Evolutionary conservation across 2,329 filamentous ascomycete genomes (phyloP), one percentile per base, ranked within the genome.

Genomic region (Fusarium sp.): DNA sequence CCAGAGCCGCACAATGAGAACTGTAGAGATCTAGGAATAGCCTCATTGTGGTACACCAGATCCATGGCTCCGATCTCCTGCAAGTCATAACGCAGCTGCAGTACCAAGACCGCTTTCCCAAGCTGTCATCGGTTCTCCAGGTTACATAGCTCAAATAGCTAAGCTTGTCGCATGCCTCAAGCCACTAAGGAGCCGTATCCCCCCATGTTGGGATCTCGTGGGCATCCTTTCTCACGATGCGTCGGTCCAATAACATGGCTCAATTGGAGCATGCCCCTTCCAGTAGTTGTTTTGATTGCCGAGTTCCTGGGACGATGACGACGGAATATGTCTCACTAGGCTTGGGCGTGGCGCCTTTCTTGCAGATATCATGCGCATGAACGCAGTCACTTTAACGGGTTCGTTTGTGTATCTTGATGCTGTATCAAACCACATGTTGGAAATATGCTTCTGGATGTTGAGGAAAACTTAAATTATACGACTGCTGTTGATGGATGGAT

Each of bases 201-300:
- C 33, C 32, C 40, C 46, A 32, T 49, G 37, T 37, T 49, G 25
- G 30, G 33, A 54, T 47, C 72, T 69, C 64, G 72, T 72, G 68
- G 64, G 54, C 53, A 54, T 74, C 44, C 52, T 28, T 52, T 62
- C 57, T 49, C 33, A 59, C 38, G 37, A 57, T 30, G 19, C 23
- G 30, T n/a, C 37, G 50, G 42, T 50, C 72, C 68, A 74, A 74
- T 74, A 56, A 37, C 12, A 56, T 33, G 23, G 30, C 54, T 60
- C 49, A 69, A 62, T 72, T 60, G 44, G 44, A 72, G 64, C 72
- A 74, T 74, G 72, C 64, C 57, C 68, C 64, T 74, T 63, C 42
- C 19, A 71, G 50, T 60, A 60, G 57, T 63, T 47, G 35, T 47
- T 49, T 28, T 43, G 60, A 66, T 74, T 74, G 71, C 60, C 53